Percentiles rank a stretch among this genome's conserved stretches.
These are phyloP conservation scores for Ustilago loliicola DNA, from an alignment of 1,284 basidiomycete genomes.

Conservation along the genomic window DNA sequence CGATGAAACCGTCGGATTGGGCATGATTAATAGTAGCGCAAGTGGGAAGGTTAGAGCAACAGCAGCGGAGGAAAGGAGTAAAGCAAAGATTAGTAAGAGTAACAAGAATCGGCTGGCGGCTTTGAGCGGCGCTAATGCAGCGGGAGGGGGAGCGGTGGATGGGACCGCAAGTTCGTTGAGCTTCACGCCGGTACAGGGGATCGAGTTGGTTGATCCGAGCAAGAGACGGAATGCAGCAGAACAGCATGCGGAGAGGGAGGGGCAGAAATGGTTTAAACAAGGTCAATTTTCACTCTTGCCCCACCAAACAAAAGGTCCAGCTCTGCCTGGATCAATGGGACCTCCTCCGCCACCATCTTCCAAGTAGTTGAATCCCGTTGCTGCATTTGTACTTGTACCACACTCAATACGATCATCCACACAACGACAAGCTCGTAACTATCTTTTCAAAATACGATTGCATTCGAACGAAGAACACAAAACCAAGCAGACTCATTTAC, in stretches of 20 bases:
- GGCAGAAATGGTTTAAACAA: slow-evolving; percentile 71
- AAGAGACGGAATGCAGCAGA: slow-evolving; percentile 27
- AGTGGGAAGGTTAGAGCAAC: slow-evolving; percentile 90
- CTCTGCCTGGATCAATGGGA: slow-evolving; percentile 36
- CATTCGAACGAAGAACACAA: neutral
- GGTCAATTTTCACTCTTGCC: slow-evolving; percentile 69
- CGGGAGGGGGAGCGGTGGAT: slow-evolving; percentile 19
- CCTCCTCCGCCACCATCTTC: slow-evolving; percentile 31
- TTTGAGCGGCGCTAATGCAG: slow-evolving; percentile 57
- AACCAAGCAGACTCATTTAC: neutral
- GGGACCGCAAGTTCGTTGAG: slow-evolving; percentile 91
- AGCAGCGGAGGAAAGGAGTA: slow-evolving; percentile 85
- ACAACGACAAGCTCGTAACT: neutral
- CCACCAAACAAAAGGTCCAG: slow-evolving; percentile 18
- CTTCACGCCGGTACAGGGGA: slow-evolving; percentile 92
- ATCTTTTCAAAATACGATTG: neutral
- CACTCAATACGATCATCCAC: neutral
- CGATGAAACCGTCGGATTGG: slow-evolving; percentile 94
- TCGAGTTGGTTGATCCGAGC: slow-evolving; percentile 72
- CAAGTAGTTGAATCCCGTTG: slow-evolving; percentile 1
- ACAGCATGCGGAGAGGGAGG: slow-evolving; percentile 56
- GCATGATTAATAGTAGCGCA: slow-evolving; percentile 86
- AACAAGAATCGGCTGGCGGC: slow-evolving; percentile 82
- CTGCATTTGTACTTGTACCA: slow-evolving; percentile 29
- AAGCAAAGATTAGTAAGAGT: slow-evolving; percentile 95